Conservation (phyloP, 1,139 yeast species). For the Ogataea hybrid region DNA sequence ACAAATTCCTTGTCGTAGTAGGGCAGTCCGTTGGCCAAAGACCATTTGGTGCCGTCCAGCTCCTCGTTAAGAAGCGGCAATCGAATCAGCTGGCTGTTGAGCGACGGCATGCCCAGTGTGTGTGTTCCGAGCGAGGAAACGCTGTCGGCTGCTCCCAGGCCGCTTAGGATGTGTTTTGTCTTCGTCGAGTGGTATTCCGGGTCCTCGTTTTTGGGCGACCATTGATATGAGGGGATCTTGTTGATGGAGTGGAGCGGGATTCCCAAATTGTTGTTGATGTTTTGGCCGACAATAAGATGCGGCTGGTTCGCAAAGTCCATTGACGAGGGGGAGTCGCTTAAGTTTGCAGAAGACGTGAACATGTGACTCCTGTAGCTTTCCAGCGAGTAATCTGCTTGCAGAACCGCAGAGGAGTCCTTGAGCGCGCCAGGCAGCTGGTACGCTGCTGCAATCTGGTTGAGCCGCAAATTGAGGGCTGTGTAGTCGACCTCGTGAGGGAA, state of each 20-base stretch:
- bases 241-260: constrained; percentile 29
- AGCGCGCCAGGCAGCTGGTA: constrained; percentile 20
- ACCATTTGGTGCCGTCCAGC: constrained; percentile 17
- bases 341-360: constrained; percentile 19
- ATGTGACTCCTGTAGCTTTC: constrained; percentile 21
- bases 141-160: constrained; percentile 24
- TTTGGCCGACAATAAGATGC: constrained; percentile 31
- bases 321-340: constrained; percentile 16
- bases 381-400: constrained; percentile 15
- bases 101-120: constrained; percentile 21
- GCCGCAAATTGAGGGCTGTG: constrained; percentile 13
- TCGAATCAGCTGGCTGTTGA: constrained; percentile 27
- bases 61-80: constrained; percentile 24
- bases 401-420: constrained; percentile 12
- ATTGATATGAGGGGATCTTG: constrained; percentile 33
- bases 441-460: constrained; percentile 17
- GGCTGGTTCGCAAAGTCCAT: constrained; percentile 18
- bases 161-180: constrained; percentile 24
- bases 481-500: constrained; percentile 14
- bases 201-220: constrained; percentile 31
- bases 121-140: constrained; percentile 29
- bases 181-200: constrained; percentile 21
- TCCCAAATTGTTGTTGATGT: constrained; percentile 31
- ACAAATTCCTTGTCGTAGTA: constrained; percentile 26
- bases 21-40: constrained; percentile 32